These are phyloP conservation scores for Sarocladium kiliense DNA, from an alignment of 2,329 filamentous ascomycete species.

Conservation along the genomic window DNA sequence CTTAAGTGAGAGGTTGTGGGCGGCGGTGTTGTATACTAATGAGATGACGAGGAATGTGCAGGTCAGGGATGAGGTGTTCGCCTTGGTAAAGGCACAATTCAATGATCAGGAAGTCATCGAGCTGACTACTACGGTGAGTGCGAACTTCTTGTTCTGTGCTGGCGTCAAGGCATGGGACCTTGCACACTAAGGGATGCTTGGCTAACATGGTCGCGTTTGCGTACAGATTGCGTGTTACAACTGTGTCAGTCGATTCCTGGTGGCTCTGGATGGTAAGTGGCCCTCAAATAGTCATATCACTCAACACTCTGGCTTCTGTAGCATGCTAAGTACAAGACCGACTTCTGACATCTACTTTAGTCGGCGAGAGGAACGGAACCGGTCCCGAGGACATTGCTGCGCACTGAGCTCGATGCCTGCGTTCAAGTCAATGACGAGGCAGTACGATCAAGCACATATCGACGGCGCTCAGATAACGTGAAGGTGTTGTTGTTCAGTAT, in stretches of 20 bases:
- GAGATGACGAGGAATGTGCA: slow-evolving; percentile 74
- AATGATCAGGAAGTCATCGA: slow-evolving; percentile 72
- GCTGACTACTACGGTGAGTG: slow-evolving; percentile 65
- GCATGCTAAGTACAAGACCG: background rate
- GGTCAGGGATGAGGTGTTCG: slow-evolving; percentile 66
- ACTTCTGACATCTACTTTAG: slow-evolving; percentile 23
- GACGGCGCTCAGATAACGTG: background rate
- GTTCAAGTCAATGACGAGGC: no score
- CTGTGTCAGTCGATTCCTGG: slow-evolving; percentile 77
- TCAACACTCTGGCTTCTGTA: no score
- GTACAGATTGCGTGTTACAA: slow-evolving; percentile 67
- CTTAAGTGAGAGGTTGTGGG: slow-evolving; percentile 58
- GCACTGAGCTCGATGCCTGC: slow-evolving; percentile 29
- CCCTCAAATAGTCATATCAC: no score
- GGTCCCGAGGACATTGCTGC: slow-evolving; percentile 37
- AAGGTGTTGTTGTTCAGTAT: background rate
- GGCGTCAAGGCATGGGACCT: no score
- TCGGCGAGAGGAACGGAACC: slow-evolving; percentile 51
- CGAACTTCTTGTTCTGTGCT: background rate
- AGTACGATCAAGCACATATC: slow-evolving; percentile 5
- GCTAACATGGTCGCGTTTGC: slow-evolving; percentile 13
- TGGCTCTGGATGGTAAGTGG: slow-evolving; percentile 68
- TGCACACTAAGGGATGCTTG: background rate
- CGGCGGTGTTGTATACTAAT: slow-evolving; percentile 69
- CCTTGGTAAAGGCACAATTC: slow-evolving; percentile 54